Evolutionary conservation across 371 early-diverging fungal species (phyloP).

Genomic region (Haplosporangium sp.): DNA sequence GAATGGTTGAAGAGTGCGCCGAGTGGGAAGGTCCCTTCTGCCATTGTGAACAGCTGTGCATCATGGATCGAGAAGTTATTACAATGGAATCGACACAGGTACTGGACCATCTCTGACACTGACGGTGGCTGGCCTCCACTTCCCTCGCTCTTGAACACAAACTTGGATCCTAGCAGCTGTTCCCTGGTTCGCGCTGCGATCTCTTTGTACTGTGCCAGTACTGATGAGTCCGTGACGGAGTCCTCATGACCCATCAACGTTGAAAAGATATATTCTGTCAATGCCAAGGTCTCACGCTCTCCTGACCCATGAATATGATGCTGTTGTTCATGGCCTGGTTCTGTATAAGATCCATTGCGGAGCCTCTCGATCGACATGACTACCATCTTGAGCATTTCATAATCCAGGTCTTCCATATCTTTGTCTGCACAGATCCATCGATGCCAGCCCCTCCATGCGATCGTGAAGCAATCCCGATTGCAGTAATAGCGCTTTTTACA

Average conservation of each 20-base stretch:
- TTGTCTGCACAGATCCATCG: constrained; percentile 42
- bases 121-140: constrained; percentile 34
- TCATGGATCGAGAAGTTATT: constrained; percentile 83
- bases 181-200: constrained; percentile 38
- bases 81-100: constrained; percentile 74
- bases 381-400: constrained; percentile 54
- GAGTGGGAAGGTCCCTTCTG: constrained; percentile 83
- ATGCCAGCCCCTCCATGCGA: constrained; percentile 54
- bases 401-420: constrained; percentile 47
- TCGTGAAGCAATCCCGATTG: constrained; percentile 32
- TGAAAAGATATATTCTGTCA: constrained; percentile 49
- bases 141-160: constrained; percentile 35
- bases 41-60: constrained; percentile 72
- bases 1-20: constrained; percentile 89
- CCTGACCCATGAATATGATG: neutral
- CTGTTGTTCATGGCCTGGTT: constrained; percentile 15
- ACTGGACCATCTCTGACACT: constrained; percentile 57
- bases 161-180: constrained; percentile 30
- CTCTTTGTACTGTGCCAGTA: constrained; percentile 28
- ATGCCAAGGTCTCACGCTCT: constrained; percentile 13
- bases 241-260: constrained; percentile 46
- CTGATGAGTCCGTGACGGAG: constrained; percentile 19
- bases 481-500: constrained; percentile 54
- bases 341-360: constrained; percentile 28
- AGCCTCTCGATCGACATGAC: constrained; percentile 50